Base-by-base conservation (phyloP, 495 filamentous ascomycete species). In the Xylaria venustula region DNA sequence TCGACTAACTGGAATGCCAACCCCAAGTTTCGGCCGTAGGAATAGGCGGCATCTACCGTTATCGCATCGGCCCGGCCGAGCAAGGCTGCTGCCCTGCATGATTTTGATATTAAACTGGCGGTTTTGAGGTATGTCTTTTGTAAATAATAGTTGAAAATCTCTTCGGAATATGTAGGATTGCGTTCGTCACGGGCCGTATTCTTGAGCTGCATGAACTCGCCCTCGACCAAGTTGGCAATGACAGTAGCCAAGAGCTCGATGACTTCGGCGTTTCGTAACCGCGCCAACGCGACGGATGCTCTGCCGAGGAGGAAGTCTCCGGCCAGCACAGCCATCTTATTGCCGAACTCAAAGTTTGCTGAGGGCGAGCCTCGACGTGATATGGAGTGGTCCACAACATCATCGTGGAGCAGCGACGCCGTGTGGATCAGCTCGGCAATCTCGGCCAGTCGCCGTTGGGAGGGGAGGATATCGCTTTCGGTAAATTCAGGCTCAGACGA, bases 121-220 rank as follows among this genome's bases (percentile, higher is more conserved):
- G 91, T 93, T 79, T 98, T 98, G 61, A 98, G 83, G 71, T 98
- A 98, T 37, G 94, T 98, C 81, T 98, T 98, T 71, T 97, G 91
- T n/a, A 98, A 80, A 71, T 98, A 98, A 74, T 98, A 98, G 8
- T 87, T 80, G 56, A 98, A 80, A 1, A 91, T 90, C 26, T 97
- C 89, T 57, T 95, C 88, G 1, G 88, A 91, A 81, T 89, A 98
- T 14, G 81, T 79, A 0, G 92, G 92, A 62, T 89, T 86, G 58
- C 80, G 74, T 75, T 97, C 93, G 67, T 97, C 93, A 59, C 85
- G 82, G 19, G 88, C 89, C 2, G 94, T 98, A 75, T 98, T 98
- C 76, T 96, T 93, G 54, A 98, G 80, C 78, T 98, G 94, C 93
- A 98, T 98, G 79, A 98, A 97, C 73, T 98, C 94, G 63, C 94